Evolutionary conservation across 2,329 filamentous ascomycete species (phyloP), one percentile per base, ranked within the genome.

Genomic region (Phialocephala sp.): DNA sequence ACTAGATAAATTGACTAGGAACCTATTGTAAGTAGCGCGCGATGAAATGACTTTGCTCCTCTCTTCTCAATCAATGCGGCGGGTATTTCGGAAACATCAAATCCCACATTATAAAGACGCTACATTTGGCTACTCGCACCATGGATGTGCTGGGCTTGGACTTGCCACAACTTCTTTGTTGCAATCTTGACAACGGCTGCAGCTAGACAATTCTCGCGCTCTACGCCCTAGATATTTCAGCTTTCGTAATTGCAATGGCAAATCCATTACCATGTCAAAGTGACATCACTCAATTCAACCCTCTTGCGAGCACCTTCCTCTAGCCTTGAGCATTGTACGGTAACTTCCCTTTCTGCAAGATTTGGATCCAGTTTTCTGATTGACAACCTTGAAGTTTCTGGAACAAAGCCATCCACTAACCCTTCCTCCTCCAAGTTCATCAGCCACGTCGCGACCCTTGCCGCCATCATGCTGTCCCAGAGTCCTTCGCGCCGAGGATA

Each of bases 381-480:
- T 12, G 39, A 47, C 39, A 59, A 20, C 32, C 57, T 47, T 18
- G 37, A 22, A 32, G 15, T 14, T n/a, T 59, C 57, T 9, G 57
- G 57, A 9, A 59, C 39, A 59, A 59, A 47, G 2, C 14, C 57
- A 45, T 47, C 39, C 2, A 45, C n/a, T 9, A 27, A 6, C 18
- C 57, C 57, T 24, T 35, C 15, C 14, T 47, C 57, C 35, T 59
- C 57, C 12, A 12, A 18, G 15, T 59, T 37, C 39, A 59, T 59
- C 2, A 59, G 11, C 57, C 57, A 59, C 4, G 20, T 24, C 9
- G 24, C 57, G 2, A 47, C 15, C 3, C 11, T 32, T 54, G 50
- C 22, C 15, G 50, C 27, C 50, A 54, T 54, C 11, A 24, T 27
- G 22, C 50, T 35, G 24, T 54, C 50, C 50, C 50, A 54, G 14